phyloP scores from a whole-genome alignment of 257 asterid genomes.

The Schizonepeta tenuifolia region DNA sequence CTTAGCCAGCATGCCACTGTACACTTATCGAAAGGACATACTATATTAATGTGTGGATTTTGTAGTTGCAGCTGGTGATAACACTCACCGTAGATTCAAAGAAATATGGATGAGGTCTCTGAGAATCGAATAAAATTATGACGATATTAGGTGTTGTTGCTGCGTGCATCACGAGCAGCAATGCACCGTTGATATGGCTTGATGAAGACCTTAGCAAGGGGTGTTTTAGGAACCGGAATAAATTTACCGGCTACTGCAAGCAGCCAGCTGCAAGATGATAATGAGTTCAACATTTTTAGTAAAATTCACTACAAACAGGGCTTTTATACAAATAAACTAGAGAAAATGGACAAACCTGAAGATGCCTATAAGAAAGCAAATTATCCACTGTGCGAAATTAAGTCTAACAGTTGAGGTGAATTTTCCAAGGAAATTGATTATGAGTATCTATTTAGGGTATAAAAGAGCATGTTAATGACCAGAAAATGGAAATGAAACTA shows the following conservation, averaged over 20 bases:
- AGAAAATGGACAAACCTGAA: slow-evolving; percentile 54
- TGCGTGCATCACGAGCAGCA: slow-evolving; percentile 51
- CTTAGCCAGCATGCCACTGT: slow-evolving; percentile 29
- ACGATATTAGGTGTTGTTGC: slow-evolving; percentile 29
- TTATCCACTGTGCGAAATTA: slow-evolving; percentile 59
- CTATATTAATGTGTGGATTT: slow-evolving; percentile 17
- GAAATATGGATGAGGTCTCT: slow-evolving; percentile 25
- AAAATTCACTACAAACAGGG: neutral
- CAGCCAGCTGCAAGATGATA: slow-evolving; percentile 76
- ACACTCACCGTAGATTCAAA: slow-evolving; percentile 15
- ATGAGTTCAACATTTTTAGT: slow-evolving; percentile 1
- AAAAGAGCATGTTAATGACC: slow-evolving; percentile 29
- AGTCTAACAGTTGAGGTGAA: slow-evolving; percentile 67
- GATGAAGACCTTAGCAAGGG: slow-evolving; percentile 71
- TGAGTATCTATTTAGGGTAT: slow-evolving; percentile 54
- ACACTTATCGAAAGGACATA: slow-evolving; percentile 24
- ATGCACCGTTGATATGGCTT: slow-evolving; percentile 74
- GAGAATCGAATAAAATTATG: slow-evolving; percentile 14
- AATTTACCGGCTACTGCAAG: slow-evolving; percentile 80
- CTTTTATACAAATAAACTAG: neutral
- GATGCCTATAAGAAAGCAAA: slow-evolving; percentile 66
- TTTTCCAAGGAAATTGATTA: slow-evolving; percentile 80
- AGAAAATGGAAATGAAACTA: slow-evolving; percentile 13
- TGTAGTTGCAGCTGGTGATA: slow-evolving; percentile 22
- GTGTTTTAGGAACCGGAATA: slow-evolving; percentile 89